Evolutionary conservation across 2,329 filamentous ascomycete genomes (phyloP).

Genomic region (Aspergillus pseudoterreus): DNA sequence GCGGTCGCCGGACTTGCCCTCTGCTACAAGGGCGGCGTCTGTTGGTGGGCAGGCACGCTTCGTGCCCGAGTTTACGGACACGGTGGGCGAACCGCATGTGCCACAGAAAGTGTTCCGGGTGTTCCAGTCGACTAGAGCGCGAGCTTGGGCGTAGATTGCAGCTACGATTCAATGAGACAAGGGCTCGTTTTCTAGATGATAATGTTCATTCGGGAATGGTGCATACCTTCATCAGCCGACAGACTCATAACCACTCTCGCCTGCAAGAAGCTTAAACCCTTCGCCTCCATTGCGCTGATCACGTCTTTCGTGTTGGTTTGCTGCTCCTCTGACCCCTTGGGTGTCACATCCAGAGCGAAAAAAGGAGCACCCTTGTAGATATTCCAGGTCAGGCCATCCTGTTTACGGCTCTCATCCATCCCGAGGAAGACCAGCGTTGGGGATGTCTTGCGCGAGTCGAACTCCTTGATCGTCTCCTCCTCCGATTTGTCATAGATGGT

Average conservation of each 20-base stretch:
- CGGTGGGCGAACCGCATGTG: constrained; percentile 77
- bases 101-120: constrained; percentile 86
- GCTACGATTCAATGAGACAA: constrained; percentile 49
- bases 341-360: constrained; percentile 87
- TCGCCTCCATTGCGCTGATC: constrained; percentile 56
- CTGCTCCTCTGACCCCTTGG: constrained; percentile 60
- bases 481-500: constrained; percentile 70
- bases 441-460: constrained; percentile 64
- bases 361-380: constrained; percentile 74
- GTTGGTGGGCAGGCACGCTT: constrained; percentile 45
- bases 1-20: constrained; percentile 43
- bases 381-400: constrained; percentile 43
- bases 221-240: constrained; percentile 58
- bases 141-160: constrained; percentile 84
- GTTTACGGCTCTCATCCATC: constrained; percentile 62
- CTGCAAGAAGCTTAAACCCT: constrained; percentile 63
- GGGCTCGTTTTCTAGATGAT: too few relatives aligned
- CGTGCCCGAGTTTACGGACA: constrained; percentile 48
- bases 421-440: constrained; percentile 83
- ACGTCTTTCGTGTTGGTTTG: constrained; percentile 55
- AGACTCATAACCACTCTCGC: constrained; percentile 63
- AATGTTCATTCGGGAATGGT: background rate
- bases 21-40: constrained; percentile 31
- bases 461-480: constrained; percentile 67
- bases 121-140: constrained; percentile 92